Percentiles rank a stretch among this genome's conserved stretches.
phyloP scores from a whole-genome alignment of 2,329 filamentous ascomycete genomes.

The Emericellopsis cladophorae region DNA sequence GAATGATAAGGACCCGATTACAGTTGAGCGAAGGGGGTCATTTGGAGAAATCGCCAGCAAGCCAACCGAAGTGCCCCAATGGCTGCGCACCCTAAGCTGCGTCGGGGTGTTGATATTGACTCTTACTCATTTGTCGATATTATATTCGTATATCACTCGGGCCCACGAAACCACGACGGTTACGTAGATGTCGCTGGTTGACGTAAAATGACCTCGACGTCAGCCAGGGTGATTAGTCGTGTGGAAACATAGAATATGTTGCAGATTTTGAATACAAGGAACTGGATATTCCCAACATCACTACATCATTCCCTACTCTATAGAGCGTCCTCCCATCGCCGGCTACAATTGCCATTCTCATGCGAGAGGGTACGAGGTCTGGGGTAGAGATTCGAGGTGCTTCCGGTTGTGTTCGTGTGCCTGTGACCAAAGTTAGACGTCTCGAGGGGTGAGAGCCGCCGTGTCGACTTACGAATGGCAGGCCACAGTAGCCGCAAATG shows the following conservation, averaged over 20 bases:
- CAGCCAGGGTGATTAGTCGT: too few relatives aligned
- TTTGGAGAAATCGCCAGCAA: not conserved
- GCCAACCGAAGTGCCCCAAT: too few relatives aligned
- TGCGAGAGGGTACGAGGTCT: slow-evolving; percentile 69
- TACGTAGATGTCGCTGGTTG: too few relatives aligned
- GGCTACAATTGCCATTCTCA: slow-evolving; percentile 12
- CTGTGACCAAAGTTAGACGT: slow-evolving; percentile 28
- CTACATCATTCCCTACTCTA: not conserved
- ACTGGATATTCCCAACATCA: not conserved
- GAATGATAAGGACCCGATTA: not conserved
- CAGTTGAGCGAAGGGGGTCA: not conserved
- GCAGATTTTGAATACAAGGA: too few relatives aligned
- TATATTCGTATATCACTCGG: too few relatives aligned
- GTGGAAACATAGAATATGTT: too few relatives aligned
- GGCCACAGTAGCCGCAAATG: slow-evolving; percentile 82
- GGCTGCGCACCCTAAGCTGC: too few relatives aligned
- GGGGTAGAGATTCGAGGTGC: slow-evolving; percentile 69
- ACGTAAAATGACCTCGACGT: too few relatives aligned
- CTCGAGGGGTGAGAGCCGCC: too few relatives aligned
- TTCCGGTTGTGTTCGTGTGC: slow-evolving; percentile 81
- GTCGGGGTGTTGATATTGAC: too few relatives aligned
- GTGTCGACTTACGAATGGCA: slow-evolving; percentile 67
- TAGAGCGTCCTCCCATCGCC: not conserved
- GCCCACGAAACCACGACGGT: too few relatives aligned
- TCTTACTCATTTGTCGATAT: too few relatives aligned